Conservation (phyloP, 2,329 filamentous ascomycete genomes). For the Claviceps humidiphila region DNA sequence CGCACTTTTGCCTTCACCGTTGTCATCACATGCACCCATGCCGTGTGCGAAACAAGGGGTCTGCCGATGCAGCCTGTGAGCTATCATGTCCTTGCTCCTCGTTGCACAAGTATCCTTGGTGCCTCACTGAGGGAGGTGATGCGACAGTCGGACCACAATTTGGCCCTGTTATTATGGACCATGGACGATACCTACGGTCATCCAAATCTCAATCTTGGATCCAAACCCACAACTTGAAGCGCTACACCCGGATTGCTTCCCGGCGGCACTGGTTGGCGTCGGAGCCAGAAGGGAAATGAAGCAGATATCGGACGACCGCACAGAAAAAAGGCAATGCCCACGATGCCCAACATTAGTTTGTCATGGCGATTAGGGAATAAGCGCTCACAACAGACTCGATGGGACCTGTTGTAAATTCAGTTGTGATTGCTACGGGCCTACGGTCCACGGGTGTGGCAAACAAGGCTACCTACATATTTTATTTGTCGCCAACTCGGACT, state of each 20-base stretch:
- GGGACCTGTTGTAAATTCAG: not conserved
- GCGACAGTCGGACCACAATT: not conserved
- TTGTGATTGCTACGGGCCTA: not conserved
- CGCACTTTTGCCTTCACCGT: not conserved
- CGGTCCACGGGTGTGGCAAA: not conserved
- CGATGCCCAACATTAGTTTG: not conserved
- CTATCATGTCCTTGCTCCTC: not conserved
- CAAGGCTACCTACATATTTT: not conserved
- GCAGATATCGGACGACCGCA: not conserved
- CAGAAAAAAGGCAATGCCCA: not conserved
- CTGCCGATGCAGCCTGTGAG: not conserved
- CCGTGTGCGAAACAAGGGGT: not conserved
- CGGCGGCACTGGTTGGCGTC: not conserved
- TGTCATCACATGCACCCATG: not conserved
- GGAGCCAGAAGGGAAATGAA: not conserved
- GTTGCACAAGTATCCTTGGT: not conserved
- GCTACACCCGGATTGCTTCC: too few relatives aligned
- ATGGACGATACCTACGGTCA: not conserved
- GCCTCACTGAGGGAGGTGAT: not conserved
- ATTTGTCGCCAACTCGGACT: not conserved
- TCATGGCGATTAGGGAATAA: not conserved
- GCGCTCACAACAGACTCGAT: not conserved
- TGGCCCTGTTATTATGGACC: not conserved
- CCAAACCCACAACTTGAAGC: too few relatives aligned
- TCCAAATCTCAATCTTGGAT: too few relatives aligned